These are phyloP conservation scores for Trametes polyzona DNA, from an alignment of 1,284 basidiomycete genomes.

Conservation along the genomic window DNA sequence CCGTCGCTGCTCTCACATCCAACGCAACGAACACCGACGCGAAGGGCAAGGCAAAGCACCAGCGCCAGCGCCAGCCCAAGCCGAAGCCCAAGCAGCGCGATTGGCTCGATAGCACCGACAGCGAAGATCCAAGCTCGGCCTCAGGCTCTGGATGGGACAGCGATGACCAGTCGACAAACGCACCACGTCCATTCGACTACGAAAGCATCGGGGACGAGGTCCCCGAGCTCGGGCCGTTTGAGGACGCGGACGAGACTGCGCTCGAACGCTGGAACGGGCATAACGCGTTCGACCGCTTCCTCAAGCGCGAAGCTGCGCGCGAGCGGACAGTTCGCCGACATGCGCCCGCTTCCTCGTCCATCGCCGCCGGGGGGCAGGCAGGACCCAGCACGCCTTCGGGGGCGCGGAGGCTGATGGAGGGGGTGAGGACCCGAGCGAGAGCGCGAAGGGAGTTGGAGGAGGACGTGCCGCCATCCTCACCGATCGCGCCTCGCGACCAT, in stretches of 20 bases:
- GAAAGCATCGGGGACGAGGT: constrained; percentile 21
- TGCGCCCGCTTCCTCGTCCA: constrained; percentile 4
- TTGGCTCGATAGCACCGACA: constrained; percentile 2
- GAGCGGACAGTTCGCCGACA: constrained; percentile 23
- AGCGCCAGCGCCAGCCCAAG: no score
- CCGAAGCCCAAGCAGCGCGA: constrained; percentile 1
- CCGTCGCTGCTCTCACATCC: constrained; percentile 9
- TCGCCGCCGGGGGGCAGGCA: neutral
- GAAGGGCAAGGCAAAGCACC: neutral
- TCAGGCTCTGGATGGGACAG: neutral
- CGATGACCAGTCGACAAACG: no score
- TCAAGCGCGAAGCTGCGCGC: constrained; percentile 31
- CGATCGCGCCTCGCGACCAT: neutral
- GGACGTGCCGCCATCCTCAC: neutral
- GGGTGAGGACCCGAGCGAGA: neutral
- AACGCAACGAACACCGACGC: no score
- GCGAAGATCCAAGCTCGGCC: neutral
- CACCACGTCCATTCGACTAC: neutral
- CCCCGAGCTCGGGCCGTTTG: constrained; percentile 19
- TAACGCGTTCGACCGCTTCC: constrained; percentile 35
- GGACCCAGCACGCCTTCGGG: neutral
- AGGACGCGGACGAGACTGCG: constrained; percentile 18
- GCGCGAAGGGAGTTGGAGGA: neutral
- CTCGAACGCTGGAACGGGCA: constrained; percentile 35
- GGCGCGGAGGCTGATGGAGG: neutral